Evolutionary conservation across 352 stramenopile species (phyloP).

Genomic region (Globisporangium splendens): DNA sequence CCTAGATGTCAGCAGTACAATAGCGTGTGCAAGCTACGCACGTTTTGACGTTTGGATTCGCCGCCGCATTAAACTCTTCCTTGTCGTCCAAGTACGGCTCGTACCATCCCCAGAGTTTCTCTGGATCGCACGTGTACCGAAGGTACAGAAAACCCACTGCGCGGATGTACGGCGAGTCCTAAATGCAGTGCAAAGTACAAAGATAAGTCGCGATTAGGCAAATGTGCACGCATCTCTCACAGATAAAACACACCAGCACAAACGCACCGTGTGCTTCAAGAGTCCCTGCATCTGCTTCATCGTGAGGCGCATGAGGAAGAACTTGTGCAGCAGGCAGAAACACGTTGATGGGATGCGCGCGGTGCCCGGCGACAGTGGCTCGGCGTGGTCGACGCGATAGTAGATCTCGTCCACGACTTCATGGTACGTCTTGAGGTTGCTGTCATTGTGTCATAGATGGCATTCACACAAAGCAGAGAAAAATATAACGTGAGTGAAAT

Average conservation of each 20-base stretch:
- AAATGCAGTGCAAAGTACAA: constrained; percentile 6
- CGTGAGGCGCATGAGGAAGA: constrained; percentile 95
- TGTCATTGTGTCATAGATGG: constrained; percentile 10
- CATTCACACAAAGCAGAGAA: constrained; percentile 1
- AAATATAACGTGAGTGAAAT: too few relatives aligned
- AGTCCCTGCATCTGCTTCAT: constrained; percentile 95
- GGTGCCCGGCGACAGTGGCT: constrained; percentile 91
- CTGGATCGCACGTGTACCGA: constrained; percentile 92
- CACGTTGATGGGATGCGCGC: constrained; percentile 91
- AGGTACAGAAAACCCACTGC: constrained; percentile 98
- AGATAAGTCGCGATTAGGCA: too few relatives aligned
- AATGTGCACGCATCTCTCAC: too few relatives aligned
- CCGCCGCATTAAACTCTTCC: constrained; percentile 89
- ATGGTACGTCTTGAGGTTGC: constrained; percentile 93
- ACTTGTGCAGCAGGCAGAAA: constrained; percentile 97
- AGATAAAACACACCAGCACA: too few relatives aligned
- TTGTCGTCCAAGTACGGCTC: constrained; percentile 95
- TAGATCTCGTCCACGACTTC: constrained; percentile 95
- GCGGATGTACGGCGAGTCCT: constrained; percentile 96
- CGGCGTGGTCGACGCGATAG: constrained; percentile 80
- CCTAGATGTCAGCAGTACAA: too few relatives aligned
- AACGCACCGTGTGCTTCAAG: constrained; percentile 82
- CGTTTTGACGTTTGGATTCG: constrained; percentile 79
- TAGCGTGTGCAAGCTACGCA: too few relatives aligned
- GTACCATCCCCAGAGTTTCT: constrained; percentile 93